These are phyloP conservation scores for Chara braunii DNA, from an alignment of 139 green algal genomes.

Conservation along the genomic window DNA sequence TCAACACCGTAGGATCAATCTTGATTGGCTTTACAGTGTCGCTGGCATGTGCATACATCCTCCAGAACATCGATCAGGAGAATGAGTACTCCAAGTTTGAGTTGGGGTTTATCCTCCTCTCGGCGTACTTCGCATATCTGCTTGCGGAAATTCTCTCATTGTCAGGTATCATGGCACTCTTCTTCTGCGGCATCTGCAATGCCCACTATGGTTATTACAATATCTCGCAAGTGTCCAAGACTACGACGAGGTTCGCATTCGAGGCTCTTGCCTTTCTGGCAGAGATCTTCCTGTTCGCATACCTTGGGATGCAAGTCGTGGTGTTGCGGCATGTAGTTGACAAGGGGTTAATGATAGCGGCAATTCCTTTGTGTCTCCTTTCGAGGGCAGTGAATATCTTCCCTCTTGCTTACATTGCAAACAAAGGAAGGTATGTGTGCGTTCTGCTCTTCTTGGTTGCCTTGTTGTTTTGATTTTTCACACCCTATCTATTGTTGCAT, in stretches of 20 bases:
- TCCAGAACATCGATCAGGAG: constrained; percentile 30
- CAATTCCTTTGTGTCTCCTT: constrained; percentile 50
- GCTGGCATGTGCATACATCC: constrained; percentile 38
- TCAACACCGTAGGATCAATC: constrained; percentile 53
- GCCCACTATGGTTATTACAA: constrained; percentile 61
- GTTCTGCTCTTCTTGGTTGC: too few relatives aligned
- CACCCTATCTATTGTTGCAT: too few relatives aligned
- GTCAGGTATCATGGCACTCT: constrained; percentile 49
- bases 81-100: constrained; percentile 38
- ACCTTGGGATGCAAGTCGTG: constrained; percentile 59
- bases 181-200: constrained; percentile 59
- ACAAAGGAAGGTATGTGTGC: constrained; percentile 36
- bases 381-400: constrained; percentile 55
- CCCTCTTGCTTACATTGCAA: constrained; percentile 54
- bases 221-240: constrained; percentile 37
- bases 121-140: constrained; percentile 42
- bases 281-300: constrained; percentile 68
- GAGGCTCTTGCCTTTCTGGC: constrained; percentile 54
- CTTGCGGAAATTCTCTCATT: constrained; percentile 27
- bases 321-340: constrained; percentile 29
- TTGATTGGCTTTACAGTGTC: constrained; percentile 49
- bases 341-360: constrained; percentile 42
- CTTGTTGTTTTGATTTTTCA: too few relatives aligned
- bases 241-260: constrained; percentile 44
- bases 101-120: constrained; percentile 34